Base-by-base conservation (phyloP, 345 rosid species). In the Eucalyptus grandis region DNA sequence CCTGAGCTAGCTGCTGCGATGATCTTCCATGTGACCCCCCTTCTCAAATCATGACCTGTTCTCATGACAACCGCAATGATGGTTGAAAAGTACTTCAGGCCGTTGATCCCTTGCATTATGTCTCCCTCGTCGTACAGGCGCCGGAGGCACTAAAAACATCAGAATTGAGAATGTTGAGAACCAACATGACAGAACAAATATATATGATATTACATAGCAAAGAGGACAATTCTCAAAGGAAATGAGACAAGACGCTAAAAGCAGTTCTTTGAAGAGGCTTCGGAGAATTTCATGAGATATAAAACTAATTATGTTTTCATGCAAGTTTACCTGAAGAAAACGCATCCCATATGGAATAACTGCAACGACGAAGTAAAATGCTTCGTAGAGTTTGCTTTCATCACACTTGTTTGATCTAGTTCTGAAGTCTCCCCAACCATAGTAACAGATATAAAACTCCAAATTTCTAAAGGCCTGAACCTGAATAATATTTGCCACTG, bases 311-410 rank as follows among this genome's bases (percentile, higher is more conserved):
- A 17, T 34, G 81, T 34, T 40, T 34, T n/a, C 51, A 31, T 14
- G 8, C 24, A 24, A 43, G 4, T 34, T 67, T 92, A 95, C 99
- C 96, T 94, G 98, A 88, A 96, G 90, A 51, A 95, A 92, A 47
- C 97, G 96, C 92, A 93, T 81, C 98, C 96, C 95, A 86, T 94
- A 94, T 90, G 99, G 99, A 86, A 96, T 81, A 44, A 96, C 90
- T 62, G 96, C 97, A 6, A 94, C 92, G 5, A 92, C 65, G 80
- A 96, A 88, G 87, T 93, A 95, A 54, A 96, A 93, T 21, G 51
- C 88, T 44, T 93, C 86, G 22, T 92, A 95, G 86, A 95, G 87
- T 2, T 93, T 88, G 90, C 94, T 95, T 22, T 88, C 91, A 13
- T n/a, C 60, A 82, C 98, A 97, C 12, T 51, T 90, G 91, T 94